Evolutionary conservation across 1,284 basidiomycete genomes (phyloP).

Genomic region (Omphalotus olearius): DNA sequence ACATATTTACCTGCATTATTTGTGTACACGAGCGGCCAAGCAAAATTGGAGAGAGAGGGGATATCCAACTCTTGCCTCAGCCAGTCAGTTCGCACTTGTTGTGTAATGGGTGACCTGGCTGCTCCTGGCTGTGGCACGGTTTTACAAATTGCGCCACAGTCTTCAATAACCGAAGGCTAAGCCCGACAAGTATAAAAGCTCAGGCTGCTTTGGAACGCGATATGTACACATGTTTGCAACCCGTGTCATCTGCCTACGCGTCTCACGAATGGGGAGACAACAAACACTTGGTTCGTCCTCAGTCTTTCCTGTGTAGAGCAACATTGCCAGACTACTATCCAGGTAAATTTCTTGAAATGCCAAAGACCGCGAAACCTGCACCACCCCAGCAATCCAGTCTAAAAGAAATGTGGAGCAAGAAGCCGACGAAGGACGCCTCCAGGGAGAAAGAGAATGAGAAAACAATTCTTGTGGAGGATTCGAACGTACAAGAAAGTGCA

Average conservation of each 20-base stretch:
- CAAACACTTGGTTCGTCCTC: constrained; percentile 59
- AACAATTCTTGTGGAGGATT: constrained; percentile 15
- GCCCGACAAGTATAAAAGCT: too few species aligned
- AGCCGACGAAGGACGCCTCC: constrained; percentile 25
- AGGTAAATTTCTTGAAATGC: constrained; percentile 75
- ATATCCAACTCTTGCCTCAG: too few species aligned
- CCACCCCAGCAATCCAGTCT: constrained; percentile 70
- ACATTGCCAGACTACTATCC: constrained; percentile 10
- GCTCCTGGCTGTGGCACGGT: too few species aligned
- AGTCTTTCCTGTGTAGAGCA: background rate
- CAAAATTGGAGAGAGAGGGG: too few species aligned
- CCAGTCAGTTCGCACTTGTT: too few species aligned
- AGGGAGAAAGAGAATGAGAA: constrained; percentile 19
- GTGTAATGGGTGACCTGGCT: too few species aligned
- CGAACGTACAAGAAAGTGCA: constrained; percentile 20
- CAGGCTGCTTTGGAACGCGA: constrained; percentile 19
- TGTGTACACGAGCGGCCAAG: too few species aligned
- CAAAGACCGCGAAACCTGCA: constrained; percentile 51
- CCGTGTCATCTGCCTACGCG: constrained; percentile 31
- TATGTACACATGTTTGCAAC: constrained; percentile 39
- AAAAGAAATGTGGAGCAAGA: constrained; percentile 65
- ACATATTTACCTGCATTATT: too few species aligned
- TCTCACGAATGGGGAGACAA: constrained; percentile 55
- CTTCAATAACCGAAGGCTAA: too few species aligned
- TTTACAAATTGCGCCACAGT: too few species aligned